phyloP scores from a whole-genome alignment of 805 yeast species.

The Hanseniaspora valbyensis region DNA sequence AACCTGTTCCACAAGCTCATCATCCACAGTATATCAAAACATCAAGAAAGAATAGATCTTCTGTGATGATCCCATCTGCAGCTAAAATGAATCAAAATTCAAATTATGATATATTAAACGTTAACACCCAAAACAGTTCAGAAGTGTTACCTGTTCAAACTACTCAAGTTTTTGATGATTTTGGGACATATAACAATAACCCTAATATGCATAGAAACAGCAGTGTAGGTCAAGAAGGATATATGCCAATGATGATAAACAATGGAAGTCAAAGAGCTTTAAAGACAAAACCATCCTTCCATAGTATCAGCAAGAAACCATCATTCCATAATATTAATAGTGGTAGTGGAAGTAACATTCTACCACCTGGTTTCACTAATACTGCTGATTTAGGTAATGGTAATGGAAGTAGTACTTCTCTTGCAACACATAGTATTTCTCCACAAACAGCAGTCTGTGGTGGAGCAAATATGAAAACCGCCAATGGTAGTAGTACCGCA shows the following conservation, averaged over 20 bases:
- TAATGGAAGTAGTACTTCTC: background rate
- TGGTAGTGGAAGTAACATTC: background rate
- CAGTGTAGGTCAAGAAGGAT: background rate
- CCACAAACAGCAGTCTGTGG: too few relatives aligned
- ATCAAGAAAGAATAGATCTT: conserved; percentile 30
- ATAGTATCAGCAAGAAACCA: background rate
- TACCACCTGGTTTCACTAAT: background rate
- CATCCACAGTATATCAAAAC: conserved; percentile 21
- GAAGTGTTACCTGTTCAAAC: background rate
- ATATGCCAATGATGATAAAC: background rate
- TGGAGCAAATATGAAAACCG: background rate
- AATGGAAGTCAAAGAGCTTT: background rate
- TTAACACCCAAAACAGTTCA: background rate
- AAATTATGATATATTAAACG: background rate
- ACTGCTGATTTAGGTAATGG: background rate
- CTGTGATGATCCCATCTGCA: conserved; percentile 22
- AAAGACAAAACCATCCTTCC: background rate
- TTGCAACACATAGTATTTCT: background rate
- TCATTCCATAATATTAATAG: background rate
- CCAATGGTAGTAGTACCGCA: too few relatives aligned
- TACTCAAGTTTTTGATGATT: background rate
- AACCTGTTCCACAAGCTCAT: conserved; percentile 24
- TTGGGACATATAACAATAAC: background rate
- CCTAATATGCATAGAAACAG: background rate
- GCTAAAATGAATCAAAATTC: conserved; percentile 4